Base-by-base conservation (phyloP, 805 yeast genomes). In the Monosporozyma aquatica region DNA sequence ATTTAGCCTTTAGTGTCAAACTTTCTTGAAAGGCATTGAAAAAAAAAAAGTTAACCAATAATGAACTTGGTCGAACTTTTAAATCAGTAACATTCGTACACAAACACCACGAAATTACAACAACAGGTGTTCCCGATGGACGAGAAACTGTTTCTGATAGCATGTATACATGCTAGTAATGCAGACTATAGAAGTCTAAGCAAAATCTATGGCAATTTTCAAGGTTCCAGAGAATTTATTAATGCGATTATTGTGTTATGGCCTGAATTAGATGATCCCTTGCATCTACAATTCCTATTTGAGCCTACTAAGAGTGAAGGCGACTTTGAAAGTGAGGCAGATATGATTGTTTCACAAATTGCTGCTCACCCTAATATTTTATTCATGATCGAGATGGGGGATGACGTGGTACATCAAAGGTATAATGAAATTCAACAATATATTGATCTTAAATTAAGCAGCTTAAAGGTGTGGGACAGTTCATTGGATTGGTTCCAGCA, bases 221-320 rank as follows among this genome's bases (percentile, higher is more conserved):
- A 45, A 38, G 26, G 43, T 30, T 41, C 50, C 4, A 21, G 36
- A n/a, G 55, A 48, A 6, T 43, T 51, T 9, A 51, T 50, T 15
- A 49, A 56, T 29, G 47, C 47, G 2, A 32, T 55, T 8, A 51
- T 61, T 32, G 53, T 56, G 11, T 42, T 61, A 13, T 59, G 61
- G 61, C 65, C 65, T 25, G 65, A 60, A 46, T 38, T 53, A 15
- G 56, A 49, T 27, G 58, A 56, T 34, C 62, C 62, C 10, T 21
- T 29, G 5, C 34, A 43, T 6, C 39, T 59, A 35, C 22, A 37
- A 15, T 54, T 49, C 24, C 38, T 52, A 13, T 46, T 52, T 13
- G 46, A 46, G 6, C 8, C 35, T 8, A 10, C 8, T 6, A 23
- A 23, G 6, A 45, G 17, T 38, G n/a, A 9, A 1, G 20, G 20